Percentiles rank a stretch among this genome's conserved stretches.
These are phyloP conservation scores for Candida ulmi DNA, from an alignment of 805 yeast genomes.

Conservation along the genomic window DNA sequence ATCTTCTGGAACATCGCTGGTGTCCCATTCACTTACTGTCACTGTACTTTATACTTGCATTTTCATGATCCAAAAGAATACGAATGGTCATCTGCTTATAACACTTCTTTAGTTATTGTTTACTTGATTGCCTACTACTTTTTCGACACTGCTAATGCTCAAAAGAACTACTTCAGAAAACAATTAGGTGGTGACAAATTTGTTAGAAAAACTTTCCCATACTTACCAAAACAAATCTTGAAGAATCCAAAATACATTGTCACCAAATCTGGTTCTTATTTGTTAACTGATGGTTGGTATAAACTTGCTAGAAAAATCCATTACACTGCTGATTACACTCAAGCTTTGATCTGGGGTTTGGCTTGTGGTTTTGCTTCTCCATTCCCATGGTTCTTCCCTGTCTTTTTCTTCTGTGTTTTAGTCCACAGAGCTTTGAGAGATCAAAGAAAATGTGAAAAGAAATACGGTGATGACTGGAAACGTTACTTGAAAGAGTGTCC, in stretches of 20 bases:
- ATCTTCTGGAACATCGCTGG: slow-evolving; percentile 99
- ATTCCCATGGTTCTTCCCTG: slow-evolving; percentile 95
- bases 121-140: slow-evolving; percentile 76
- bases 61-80: slow-evolving; percentile 84
- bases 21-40: slow-evolving; percentile 97
- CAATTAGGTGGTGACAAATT: slow-evolving; percentile 71
- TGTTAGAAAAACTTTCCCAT: slow-evolving; percentile 88
- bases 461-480: slow-evolving; percentile 95
- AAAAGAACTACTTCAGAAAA: slow-evolving; percentile 89
- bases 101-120: slow-evolving; percentile 46
- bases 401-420: slow-evolving; percentile 81
- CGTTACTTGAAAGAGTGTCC: slow-evolving; percentile 84
- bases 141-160: slow-evolving; percentile 93
- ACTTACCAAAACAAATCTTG: slow-evolving; percentile 77
- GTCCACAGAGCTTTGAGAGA: slow-evolving; percentile 89
- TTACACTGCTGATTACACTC: slow-evolving; percentile 91
- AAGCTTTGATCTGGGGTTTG: slow-evolving; percentile 87
- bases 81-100: slow-evolving; percentile 61
- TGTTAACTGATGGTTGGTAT: slow-evolving; percentile 94
- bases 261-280: slow-evolving; percentile 78
- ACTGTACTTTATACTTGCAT: slow-evolving; percentile 77
- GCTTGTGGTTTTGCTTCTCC: slow-evolving; percentile 84
- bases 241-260: slow-evolving; percentile 79
- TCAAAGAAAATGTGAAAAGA: slow-evolving; percentile 71
- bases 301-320: slow-evolving; percentile 89